These are phyloP conservation scores for Puccinia horiana DNA, from an alignment of 1,284 basidiomycete species.

Conservation along the genomic window DNA sequence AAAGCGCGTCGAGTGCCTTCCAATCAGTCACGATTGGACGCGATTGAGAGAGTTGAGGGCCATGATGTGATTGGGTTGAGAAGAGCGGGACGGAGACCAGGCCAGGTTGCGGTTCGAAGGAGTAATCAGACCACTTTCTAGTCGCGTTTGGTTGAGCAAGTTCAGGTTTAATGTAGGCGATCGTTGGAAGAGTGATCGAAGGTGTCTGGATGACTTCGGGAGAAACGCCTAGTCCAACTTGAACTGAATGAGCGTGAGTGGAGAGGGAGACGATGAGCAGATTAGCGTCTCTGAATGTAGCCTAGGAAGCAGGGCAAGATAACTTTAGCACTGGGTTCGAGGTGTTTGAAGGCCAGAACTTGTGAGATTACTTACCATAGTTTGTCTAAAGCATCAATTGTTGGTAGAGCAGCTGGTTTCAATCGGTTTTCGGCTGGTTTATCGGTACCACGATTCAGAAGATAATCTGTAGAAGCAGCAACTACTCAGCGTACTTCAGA, in stretches of 20 bases:
- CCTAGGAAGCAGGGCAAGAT: not conserved
- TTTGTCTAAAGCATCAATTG: not conserved
- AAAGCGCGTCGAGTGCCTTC: conserved; percentile 41
- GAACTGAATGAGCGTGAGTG: conserved; percentile 34
- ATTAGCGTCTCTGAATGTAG: conserved; percentile 43
- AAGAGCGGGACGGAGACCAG: conserved; percentile 48
- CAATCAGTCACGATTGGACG: conserved; percentile 27
- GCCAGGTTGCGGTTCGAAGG: conserved; percentile 41
- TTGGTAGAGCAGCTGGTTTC: too few relatives aligned
- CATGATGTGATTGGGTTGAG: conserved; percentile 50
- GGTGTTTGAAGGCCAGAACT: not conserved
- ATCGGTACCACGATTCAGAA: too few relatives aligned
- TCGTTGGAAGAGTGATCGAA: conserved; percentile 21
- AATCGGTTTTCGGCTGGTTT: too few relatives aligned
- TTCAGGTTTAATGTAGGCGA: conserved; percentile 25
- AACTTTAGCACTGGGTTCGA: not conserved
- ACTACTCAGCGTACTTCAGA: too few relatives aligned
- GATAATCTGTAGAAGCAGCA: too few relatives aligned
- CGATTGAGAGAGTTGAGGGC: conserved; percentile 34
- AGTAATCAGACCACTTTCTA: conserved; percentile 34
- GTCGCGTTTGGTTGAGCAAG: conserved; percentile 15
- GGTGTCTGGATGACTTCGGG: conserved; percentile 38
- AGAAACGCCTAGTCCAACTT: conserved; percentile 46
- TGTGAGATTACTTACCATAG: not conserved
- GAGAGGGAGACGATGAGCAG: conserved; percentile 38